These are phyloP conservation scores for Ceratocystiopsis minuta DNA, from an alignment of 2,329 filamentous ascomycete genomes.

Conservation along the genomic window DNA sequence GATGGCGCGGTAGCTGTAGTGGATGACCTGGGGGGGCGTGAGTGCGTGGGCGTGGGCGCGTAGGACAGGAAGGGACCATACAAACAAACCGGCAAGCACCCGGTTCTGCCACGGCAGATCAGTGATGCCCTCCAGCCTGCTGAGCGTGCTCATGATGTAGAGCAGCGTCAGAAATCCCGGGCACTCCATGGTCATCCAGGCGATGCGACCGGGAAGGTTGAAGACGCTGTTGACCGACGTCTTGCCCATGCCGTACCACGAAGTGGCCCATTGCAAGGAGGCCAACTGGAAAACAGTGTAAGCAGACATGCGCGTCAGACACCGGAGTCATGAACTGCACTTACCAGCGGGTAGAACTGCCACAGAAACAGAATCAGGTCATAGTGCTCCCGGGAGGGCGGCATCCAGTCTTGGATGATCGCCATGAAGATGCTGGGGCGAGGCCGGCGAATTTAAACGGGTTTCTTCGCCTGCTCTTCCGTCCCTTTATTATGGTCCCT, in stretches of 20 bases:
- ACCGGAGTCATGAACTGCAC: constrained; percentile 9
- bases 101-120: constrained; percentile 61
- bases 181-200: constrained; percentile 78
- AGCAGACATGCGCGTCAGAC: neutral
- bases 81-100: constrained; percentile 52
- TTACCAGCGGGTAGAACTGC: constrained; percentile 36
- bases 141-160: constrained; percentile 59
- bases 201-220: constrained; percentile 78
- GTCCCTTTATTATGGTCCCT: too few relatives aligned
- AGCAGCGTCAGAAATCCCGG: constrained; percentile 60
- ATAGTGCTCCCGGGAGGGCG: constrained; percentile 40
- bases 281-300: constrained; percentile 35
- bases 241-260: constrained; percentile 85
- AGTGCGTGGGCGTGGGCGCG: neutral
- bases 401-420: constrained; percentile 35
- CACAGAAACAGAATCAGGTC: constrained; percentile 32
- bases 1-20: constrained; percentile 82
- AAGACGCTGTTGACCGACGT: constrained; percentile 56
- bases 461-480: too few relatives aligned
- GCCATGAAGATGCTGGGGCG: constrained; percentile 19
- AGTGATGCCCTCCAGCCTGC: constrained; percentile 34
- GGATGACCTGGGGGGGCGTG: constrained; percentile 37
- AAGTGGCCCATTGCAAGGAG: constrained; percentile 54
- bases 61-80: constrained; percentile 15
- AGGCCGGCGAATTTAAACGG: too few relatives aligned